Evolutionary conservation across 768 basidiomycete species (phyloP), one percentile per base, ranked within the genome.

Genomic region (Calocybe indica): DNA sequence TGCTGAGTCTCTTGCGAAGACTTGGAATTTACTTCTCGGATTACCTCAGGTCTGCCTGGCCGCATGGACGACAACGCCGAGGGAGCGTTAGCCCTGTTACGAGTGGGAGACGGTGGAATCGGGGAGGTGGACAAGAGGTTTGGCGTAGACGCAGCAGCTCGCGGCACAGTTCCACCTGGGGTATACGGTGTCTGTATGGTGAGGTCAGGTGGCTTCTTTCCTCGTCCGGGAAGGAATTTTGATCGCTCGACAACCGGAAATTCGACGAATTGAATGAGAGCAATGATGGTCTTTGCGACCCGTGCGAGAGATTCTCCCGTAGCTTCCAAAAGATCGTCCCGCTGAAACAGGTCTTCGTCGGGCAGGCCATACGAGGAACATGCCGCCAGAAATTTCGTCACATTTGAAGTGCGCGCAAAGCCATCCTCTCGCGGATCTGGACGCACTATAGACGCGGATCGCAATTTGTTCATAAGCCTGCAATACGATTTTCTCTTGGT

Each of bases 401-500:
- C 72, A 58, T 93, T 93, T 34, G 78, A 76, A 2, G 79, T 77
- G 48, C 82, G 76, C 57, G 76, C 65, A 58, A 82, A 70, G 31
- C 86, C 80, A 56, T 84, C 82, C 63, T 85, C 82, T 14, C 80
- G 76, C 51, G 77, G 62, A 63, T 88, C 81, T 45, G 87, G 74
- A 45, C 79, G 77, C 43, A 80, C 65, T 51, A 85, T 73, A 43
- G 73, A 71, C 35, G 74, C 75, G 5, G 80, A 79, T 49, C 80
- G 74, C 41, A 89, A 79, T 61, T 84, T 87, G 66, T 90, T 90
- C 72, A 90, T 74, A 51, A 92, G 74, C 52, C 91, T 92, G 58
- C 6, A 43, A 51, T 42, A 38, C 45, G 38, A 47, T 36, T 22
- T 31, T 42, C 31, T 45, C 55, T 35, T 56, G 49, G 45, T 43